Base-by-base conservation (phyloP, 768 basidiomycete genomes). In the Asterophora lycoperdoides region DNA sequence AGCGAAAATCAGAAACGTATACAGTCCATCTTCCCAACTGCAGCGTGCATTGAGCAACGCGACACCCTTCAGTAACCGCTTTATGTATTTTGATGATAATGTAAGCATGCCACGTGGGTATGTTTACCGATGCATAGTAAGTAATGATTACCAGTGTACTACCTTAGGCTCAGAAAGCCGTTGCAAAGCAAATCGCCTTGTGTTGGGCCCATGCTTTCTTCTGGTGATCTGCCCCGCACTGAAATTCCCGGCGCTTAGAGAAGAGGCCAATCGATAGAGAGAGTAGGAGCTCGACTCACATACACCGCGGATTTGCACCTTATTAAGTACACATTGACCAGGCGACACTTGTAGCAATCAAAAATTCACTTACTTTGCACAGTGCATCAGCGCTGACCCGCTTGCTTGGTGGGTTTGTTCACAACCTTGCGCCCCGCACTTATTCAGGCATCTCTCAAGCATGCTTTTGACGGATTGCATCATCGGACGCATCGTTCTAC, bases 261-360 rank as follows among this genome's bases (percentile, higher is more conserved):
- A 30, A 33, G 29, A n/a, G 34, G 48, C 35, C 39, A 18, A 39
- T 11, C 38, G 14, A n/a, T 38, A n/a, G n/a, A 6, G 23, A 23
- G 23, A 23, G 23, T 3, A 23, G 23, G 17, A 52, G 30, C 35
- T 46, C 11, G 19, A 62, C 71, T 66, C 60, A 73, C 73, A 56
- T 74, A 75, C 17, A 72, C 68, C 7, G 65, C 68, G 3, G 65
- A 61, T 52, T 72, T 74, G 55, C 73, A 75, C 51, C 74, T 74
- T 43, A 37, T 3, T 69, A 32, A 37, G 13, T 3, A 40, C 10
- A n/a, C n/a, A n/a, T n/a, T n/a, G n/a, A n/a, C 28, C 19, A 49
- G 6, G 48, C 17, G 1, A 17, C 1, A 20, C 23, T 39, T 20
- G 23, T 20, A 32, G 40, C 44, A 41, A 34, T n/a, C 46, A 3